Evolutionary conservation across 2,329 filamentous ascomycete species (phyloP).

Genomic region (Phialocephala sp.): DNA sequence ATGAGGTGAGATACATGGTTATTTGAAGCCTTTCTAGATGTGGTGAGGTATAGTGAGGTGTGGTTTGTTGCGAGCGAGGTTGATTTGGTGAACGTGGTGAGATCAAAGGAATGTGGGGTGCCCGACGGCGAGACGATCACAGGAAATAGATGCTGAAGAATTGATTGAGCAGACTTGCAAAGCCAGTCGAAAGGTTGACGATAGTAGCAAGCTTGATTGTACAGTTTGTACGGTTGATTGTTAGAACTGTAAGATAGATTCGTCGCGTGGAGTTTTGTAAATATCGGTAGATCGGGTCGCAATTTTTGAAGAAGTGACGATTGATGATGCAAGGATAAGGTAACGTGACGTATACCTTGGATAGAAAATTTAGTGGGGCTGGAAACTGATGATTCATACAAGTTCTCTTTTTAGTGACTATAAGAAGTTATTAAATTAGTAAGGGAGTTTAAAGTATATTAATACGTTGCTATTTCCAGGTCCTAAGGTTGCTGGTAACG

Average conservation of each 20-base stretch:
- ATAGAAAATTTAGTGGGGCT: not conserved
- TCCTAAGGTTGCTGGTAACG: not conserved
- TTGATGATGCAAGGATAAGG: not conserved
- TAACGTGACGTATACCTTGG: not conserved
- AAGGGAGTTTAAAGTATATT: too few species aligned
- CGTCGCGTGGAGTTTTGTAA: not conserved
- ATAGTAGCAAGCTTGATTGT: not conserved
- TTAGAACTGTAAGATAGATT: not conserved
- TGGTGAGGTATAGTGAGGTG: not conserved
- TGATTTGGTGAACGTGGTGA: not conserved
- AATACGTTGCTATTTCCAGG: too few species aligned
- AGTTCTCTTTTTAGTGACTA: not conserved
- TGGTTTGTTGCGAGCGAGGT: not conserved
- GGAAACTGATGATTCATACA: not conserved
- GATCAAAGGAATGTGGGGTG: not conserved
- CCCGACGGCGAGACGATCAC: not conserved
- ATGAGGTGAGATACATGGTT: slow-evolving; percentile 11
- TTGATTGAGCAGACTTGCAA: not conserved
- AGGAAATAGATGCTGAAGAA: not conserved
- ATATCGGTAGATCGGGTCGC: not conserved
- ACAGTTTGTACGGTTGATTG: not conserved
- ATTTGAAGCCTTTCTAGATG: not conserved
- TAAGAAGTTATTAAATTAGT: not conserved
- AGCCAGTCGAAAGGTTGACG: not conserved
- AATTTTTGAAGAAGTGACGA: not conserved